Percentiles rank a stretch among this genome's conserved stretches.
These are phyloP conservation scores for Beauveria brongniartii DNA, from an alignment of 2,329 filamentous ascomycete species.

Conservation along the genomic window DNA sequence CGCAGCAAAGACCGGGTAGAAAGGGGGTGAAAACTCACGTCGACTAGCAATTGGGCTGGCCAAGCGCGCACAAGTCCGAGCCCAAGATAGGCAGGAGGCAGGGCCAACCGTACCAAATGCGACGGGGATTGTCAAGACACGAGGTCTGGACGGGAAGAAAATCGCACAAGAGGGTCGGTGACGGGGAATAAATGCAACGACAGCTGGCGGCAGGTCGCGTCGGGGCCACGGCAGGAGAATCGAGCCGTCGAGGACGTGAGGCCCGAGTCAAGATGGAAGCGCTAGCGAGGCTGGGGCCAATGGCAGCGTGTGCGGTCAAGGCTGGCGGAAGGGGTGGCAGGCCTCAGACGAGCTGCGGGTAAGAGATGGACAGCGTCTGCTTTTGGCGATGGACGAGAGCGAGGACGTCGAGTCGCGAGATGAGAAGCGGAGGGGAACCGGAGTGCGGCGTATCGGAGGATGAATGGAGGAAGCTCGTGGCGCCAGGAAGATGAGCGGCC, in stretches of 20 bases:
- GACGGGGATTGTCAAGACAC: neutral
- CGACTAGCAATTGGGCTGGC: constrained; percentile 7
- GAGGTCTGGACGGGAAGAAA: neutral
- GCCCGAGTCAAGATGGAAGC: neutral
- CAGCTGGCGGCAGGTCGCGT: neutral
- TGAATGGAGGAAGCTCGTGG: constrained; percentile 8
- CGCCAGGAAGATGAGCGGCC: constrained; percentile 4
- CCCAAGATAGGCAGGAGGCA: constrained; percentile 5
- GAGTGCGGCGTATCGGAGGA: constrained; percentile 9
- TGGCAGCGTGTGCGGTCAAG: constrained; percentile 5
- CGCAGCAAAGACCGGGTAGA: neutral
- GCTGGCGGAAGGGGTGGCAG: neutral
- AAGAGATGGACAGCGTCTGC: neutral
- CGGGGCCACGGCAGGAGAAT: neutral
- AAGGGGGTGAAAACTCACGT: constrained; percentile 6
- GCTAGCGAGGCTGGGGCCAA: constrained; percentile 2
- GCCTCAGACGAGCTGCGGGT: neutral
- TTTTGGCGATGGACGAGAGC: neutral
- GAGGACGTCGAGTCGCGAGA: constrained; percentile 2
- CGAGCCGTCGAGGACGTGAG: neutral
- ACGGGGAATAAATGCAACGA: neutral
- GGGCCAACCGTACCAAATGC: constrained; percentile 9
- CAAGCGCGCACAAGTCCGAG: constrained; percentile 9
- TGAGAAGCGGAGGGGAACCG: neutral
- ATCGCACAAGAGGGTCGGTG: neutral